Evolutionary conservation across 352 stramenopile species (phyloP).

Genomic region (Pythium biforme): DNA sequence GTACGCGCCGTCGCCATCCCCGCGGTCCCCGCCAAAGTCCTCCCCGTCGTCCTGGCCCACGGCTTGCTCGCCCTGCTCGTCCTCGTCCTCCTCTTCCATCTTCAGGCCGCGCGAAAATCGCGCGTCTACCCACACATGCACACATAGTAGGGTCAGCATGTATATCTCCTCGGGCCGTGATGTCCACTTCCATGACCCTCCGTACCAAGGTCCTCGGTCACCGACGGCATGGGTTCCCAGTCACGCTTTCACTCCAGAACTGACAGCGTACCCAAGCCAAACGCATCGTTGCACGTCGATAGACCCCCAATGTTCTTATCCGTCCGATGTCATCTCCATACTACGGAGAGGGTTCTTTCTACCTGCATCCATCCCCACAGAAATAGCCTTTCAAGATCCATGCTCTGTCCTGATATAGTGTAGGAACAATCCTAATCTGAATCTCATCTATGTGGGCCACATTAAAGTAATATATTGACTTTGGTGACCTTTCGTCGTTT

Average conservation of each 20-base stretch:
- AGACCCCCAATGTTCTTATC: no score
- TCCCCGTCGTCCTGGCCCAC: conserved; percentile 14
- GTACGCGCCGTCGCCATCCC: conserved; percentile 6
- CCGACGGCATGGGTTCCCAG: conserved; percentile 31
- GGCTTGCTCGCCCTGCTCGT: conserved; percentile 26
- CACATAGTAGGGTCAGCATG: neutral
- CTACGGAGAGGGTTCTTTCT: no score
- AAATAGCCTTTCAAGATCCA: conserved; percentile 4
- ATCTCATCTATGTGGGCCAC: conserved; percentile 1
- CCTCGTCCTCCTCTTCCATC: conserved; percentile 27
- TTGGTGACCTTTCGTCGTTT: conserved; percentile 20
- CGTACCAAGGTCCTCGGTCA: conserved; percentile 44
- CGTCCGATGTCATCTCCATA: no score
- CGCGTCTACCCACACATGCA: conserved; percentile 28
- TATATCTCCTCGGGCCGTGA: no score
- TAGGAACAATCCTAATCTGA: neutral
- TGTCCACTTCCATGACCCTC: neutral
- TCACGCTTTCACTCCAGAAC: no score
- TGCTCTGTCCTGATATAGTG: neutral
- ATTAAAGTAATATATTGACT: conserved; percentile 1
- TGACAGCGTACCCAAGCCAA: no score
- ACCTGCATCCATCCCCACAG: neutral
- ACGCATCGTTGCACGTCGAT: no score
- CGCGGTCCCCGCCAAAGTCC: neutral
- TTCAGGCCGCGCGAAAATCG: conserved; percentile 40